A percentile compares a stretch with the other conserved stretches of the same genome.
Conservation (phyloP, 352 stramenopile genomes). For the Globisporangium spinosum region DNA sequence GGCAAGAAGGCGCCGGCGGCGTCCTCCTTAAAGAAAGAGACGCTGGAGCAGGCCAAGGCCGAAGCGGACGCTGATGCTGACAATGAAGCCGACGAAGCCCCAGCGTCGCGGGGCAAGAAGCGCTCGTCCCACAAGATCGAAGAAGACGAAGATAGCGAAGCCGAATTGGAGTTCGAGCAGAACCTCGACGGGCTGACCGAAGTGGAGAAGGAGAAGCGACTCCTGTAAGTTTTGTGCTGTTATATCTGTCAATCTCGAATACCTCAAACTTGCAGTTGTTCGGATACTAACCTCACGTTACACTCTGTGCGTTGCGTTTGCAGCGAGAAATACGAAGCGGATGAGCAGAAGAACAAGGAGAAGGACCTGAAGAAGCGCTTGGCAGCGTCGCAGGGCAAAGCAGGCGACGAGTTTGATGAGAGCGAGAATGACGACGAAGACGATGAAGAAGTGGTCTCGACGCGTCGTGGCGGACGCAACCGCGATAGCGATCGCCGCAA, state of each 20-base stretch:
- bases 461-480: constrained; percentile 50
- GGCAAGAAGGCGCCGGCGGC: constrained; percentile 19
- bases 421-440: constrained; percentile 45
- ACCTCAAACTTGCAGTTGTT: neutral
- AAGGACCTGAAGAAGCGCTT: constrained; percentile 79
- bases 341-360: constrained; percentile 82
- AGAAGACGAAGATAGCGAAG: constrained; percentile 46
- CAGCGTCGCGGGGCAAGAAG: constrained; percentile 29
- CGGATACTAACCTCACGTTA: no score
- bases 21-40: constrained; percentile 28
- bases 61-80: constrained; percentile 58
- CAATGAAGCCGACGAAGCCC: constrained; percentile 46
- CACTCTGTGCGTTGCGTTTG: neutral
- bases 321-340: constrained; percentile 81
- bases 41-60: constrained; percentile 32
- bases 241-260: no score
- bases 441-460: constrained; percentile 40
- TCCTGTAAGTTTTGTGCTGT: constrained; percentile 41
- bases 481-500: constrained; percentile 73
- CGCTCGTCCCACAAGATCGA: constrained; percentile 37
- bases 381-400: constrained; percentile 49
- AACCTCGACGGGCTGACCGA: constrained; percentile 63
- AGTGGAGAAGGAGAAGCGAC: constrained; percentile 83
- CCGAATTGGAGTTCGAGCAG: constrained; percentile 46
- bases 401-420: constrained; percentile 26